Evolutionary conservation across 2,329 filamentous ascomycete species (phyloP), one percentile per base, ranked within the genome.

Genomic region (Albophoma yamanashiensis): DNA sequence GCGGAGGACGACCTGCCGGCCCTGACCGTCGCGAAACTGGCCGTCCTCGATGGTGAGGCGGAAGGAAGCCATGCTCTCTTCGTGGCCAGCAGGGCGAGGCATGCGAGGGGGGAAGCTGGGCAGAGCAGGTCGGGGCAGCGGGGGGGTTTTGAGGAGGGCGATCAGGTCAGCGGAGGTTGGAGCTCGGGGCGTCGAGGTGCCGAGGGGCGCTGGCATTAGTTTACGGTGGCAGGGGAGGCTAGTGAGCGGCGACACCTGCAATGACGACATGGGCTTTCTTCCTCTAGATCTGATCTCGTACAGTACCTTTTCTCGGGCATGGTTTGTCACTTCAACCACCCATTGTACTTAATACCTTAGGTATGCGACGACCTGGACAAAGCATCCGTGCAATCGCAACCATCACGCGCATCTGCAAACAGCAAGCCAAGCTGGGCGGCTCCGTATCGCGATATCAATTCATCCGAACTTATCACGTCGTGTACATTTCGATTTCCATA

Each of bases 1-100:
- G 64, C 94, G 87, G 53, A 99, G 80, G 2, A 91, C 88, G 60
- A 99, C 85, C 75, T 97, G 89, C 63, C 94, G 88, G 65, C 92
- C 88, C 64, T 91, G 77, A 17, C 79, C 72, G 72, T 99, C 95
- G 63, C 90, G 85, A 75, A 99, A 97, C 66, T 85, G 86, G 63
- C 86, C 86, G 65, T 94, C 89, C 69, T 97, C 91, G 67, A 99
- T 93, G 31, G 84, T 86, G 57, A 99, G 80, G 58, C 89, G 87
- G 58, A 93, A 83, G 27, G 85, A 79, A 62, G 88, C 79, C 91
- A 96, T 96, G 65, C 15, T 59, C 31, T 36, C 45, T 58, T 43
- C 47, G n/a, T 25, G 50, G 8, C 50, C 31, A n/a, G 20, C n/a
- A 14, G 43, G 38, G 60, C 56, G 57, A 57, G 8, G n/a, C 39